Evolutionary conservation across 192 early-diverging fungal species (phyloP).

Genomic region (Mortierella alpina): DNA sequence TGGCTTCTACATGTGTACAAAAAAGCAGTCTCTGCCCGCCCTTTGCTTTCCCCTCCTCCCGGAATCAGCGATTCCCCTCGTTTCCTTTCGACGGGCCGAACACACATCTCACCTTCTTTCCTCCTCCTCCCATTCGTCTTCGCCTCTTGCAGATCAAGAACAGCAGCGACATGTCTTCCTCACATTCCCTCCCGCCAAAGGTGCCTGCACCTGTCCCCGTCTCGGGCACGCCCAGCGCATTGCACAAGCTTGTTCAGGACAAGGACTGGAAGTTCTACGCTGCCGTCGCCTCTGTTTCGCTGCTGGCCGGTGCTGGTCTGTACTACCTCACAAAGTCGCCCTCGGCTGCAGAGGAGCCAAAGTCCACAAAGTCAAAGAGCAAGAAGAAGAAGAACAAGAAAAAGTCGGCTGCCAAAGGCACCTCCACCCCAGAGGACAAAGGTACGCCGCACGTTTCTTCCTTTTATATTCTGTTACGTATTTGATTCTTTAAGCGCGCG

Average conservation of each 20-base stretch:
- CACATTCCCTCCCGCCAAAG: constrained; percentile 28
- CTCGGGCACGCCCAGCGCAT: constrained; percentile 23
- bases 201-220: constrained; percentile 43
- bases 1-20: too few species aligned
- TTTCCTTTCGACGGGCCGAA: too few species aligned
- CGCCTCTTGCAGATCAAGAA: neutral
- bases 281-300: constrained; percentile 67
- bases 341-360: constrained; percentile 47
- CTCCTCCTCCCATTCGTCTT: constrained; percentile 6
- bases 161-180: constrained; percentile 22
- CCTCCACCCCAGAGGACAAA: constrained; percentile 28
- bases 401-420: constrained; percentile 36
- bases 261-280: constrained; percentile 81
- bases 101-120: neutral
- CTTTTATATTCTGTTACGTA: constrained; percentile 11
- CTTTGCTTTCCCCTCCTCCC: too few species aligned
- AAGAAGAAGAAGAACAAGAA: constrained; percentile 57
- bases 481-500: neutral
- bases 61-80: too few species aligned
- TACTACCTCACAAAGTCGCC: constrained; percentile 70
- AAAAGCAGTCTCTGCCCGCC: too few species aligned
- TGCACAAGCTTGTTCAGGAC: constrained; percentile 66
- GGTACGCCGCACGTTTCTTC: constrained; percentile 1
- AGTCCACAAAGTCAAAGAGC: constrained; percentile 54
- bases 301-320: constrained; percentile 69